Evolutionary conservation across 352 stramenopile species (phyloP), one percentile per base, ranked within the genome.

Genomic region (Phytopythium mirpurense): DNA sequence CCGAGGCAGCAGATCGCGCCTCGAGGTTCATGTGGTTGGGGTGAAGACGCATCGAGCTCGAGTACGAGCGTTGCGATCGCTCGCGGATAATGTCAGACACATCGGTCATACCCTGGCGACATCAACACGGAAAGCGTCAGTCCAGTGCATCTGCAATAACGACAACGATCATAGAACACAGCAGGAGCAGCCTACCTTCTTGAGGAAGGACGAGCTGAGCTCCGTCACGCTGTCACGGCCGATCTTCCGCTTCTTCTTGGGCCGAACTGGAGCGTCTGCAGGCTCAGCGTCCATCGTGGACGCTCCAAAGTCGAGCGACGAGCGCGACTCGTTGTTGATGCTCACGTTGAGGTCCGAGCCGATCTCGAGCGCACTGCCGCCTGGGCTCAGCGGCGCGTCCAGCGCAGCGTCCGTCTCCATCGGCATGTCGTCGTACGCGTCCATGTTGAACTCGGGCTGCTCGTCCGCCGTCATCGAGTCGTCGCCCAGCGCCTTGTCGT

Each of bases 241-340:
- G 35, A 95, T 86, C 46, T 87, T 88, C 16, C 85, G 80, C 62
- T 92, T 92, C 66, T 92, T 94, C 53, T 78, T 85, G 24, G 78
- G 79, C 27, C 72, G 69, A 0, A 54, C 58, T 4, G 60, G 50
- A 42, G 72, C 53, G 5, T 19, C 38, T n/a, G n/a, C n/a, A n/a
- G n/a, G n/a, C 9, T 61, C 43, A 0, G 56, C 63, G 32, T 78
- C 67, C 34, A 84, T 68, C 9, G 70, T 65, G 52, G 73, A 74
- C 12, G 67, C 64, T 44, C 46, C 46, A 27, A 82, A 65, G 46
- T 91, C 81, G 46, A 93, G 73, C 21, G 85, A 93, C 35, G 68
- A 56, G 32, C 80, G 79, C n/a, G 66, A 79, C 2, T 59, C 75
- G 35, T 78, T 83, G 56, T 77, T 77, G 21, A 88, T 68, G 41